These are phyloP conservation scores for Leishmania lainsoni DNA, from an alignment of 208 protist genomes.

Conservation along the genomic window DNA sequence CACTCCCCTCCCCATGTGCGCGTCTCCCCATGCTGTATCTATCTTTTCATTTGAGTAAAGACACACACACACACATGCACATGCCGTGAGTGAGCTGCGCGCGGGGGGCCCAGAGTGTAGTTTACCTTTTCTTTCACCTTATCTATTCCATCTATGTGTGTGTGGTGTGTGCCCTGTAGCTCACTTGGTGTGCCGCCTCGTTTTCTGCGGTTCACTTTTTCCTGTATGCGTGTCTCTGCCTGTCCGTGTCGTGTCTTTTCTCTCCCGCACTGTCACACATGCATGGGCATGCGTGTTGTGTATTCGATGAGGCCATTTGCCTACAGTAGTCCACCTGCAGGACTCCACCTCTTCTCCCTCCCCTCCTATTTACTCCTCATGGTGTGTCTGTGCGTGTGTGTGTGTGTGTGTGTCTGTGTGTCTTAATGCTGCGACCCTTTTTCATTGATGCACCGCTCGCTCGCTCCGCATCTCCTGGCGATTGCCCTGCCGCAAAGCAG, in stretches of 20 bases:
- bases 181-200: not conserved
- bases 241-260: not conserved
- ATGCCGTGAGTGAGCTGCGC: not conserved
- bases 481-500: not conserved
- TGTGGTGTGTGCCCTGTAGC: not conserved
- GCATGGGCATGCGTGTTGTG: not conserved
- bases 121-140: not conserved
- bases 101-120: not conserved
- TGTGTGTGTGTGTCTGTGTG: not conserved
- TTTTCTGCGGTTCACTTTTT: not conserved
- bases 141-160: not conserved
- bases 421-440: not conserved
- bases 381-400: too few species aligned
- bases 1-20: not conserved
- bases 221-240: not conserved
- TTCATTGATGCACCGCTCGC: not conserved
- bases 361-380: not conserved
- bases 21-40: not conserved
- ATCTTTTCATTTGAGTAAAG: not conserved
- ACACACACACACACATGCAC: not conserved
- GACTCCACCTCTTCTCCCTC: not conserved
- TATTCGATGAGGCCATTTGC: not conserved
- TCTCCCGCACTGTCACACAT: not conserved
- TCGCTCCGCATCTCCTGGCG: not conserved
- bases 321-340: not conserved